Conservation (phyloP, 2,329 filamentous ascomycete genomes). For the Fusarium fracticaudum region DNA sequence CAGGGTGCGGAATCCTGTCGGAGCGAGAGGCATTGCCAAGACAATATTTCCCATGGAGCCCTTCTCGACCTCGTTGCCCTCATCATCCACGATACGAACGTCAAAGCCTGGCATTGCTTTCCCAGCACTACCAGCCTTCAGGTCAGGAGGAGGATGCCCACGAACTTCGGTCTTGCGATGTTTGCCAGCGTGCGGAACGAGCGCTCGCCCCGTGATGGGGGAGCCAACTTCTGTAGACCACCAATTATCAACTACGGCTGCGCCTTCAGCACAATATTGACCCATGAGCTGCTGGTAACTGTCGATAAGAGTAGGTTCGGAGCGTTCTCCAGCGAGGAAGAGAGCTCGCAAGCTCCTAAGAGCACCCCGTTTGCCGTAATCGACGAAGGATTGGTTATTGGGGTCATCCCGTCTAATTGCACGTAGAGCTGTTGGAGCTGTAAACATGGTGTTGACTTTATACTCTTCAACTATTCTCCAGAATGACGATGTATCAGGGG, state of each 20-base stretch:
- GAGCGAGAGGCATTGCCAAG: slow-evolving; percentile 81
- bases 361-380: slow-evolving; percentile 73
- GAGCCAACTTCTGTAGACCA: slow-evolving; percentile 69
- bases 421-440: slow-evolving; percentile 85
- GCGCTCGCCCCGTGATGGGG: slow-evolving; percentile 65
- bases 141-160: slow-evolving; percentile 56
- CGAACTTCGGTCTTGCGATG: slow-evolving; percentile 58
- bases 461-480: slow-evolving; percentile 90
- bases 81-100: slow-evolving; percentile 83
- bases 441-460: slow-evolving; percentile 84
- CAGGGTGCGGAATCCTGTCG: slow-evolving; percentile 84
- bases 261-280: slow-evolving; percentile 70
- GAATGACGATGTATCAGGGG: slow-evolving; percentile 85
- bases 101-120: slow-evolving; percentile 94
- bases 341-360: slow-evolving; percentile 77
- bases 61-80: slow-evolving; percentile 73
- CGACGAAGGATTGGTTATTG: slow-evolving; percentile 71
- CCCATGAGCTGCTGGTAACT: slow-evolving; percentile 81
- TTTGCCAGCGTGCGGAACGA: slow-evolving; percentile 66
- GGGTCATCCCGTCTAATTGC: slow-evolving; percentile 90
- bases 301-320: slow-evolving; percentile 84
- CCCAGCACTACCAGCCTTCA: slow-evolving; percentile 88
- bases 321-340: slow-evolving; percentile 89
- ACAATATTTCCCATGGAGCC: slow-evolving; percentile 94
- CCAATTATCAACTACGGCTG: slow-evolving; percentile 68